A percentile compares a stretch with the other conserved stretches of the same genome.
These are phyloP conservation scores for Phytophthora megakarya DNA, from an alignment of 352 stramenopile genomes.

Conservation along the genomic window DNA sequence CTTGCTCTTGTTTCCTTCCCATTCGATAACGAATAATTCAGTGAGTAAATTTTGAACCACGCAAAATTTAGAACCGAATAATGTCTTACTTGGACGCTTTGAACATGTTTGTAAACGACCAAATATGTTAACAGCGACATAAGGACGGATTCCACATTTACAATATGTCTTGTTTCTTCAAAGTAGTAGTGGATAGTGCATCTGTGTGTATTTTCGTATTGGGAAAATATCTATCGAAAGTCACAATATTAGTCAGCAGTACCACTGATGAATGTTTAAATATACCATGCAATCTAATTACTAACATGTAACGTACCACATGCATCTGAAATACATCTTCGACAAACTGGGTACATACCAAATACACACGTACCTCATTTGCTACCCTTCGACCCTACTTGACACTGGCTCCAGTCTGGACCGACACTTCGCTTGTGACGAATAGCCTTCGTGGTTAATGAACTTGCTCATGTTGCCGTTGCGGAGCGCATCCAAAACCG, in stretches of 20 bases:
- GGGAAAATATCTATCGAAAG: too few species aligned
- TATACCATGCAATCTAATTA: background rate
- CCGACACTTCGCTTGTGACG: conserved; percentile 54
- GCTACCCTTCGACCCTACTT: conserved; percentile 1
- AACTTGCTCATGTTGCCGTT: conserved; percentile 94
- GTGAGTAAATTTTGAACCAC: too few species aligned
- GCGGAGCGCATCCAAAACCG: conserved; percentile 85
- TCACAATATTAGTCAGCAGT: conserved; percentile 9
- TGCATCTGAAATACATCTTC: background rate
- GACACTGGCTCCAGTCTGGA: conserved; percentile 58
- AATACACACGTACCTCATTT: conserved; percentile 15
- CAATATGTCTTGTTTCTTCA: too few species aligned
- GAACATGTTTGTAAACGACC: too few species aligned
- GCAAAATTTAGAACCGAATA: too few species aligned
- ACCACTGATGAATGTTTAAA: background rate
- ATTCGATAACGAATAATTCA: too few species aligned
- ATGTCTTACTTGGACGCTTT: too few species aligned
- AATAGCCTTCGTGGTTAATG: conserved; percentile 68
- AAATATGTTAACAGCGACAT: too few species aligned
- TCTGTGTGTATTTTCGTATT: too few species aligned
- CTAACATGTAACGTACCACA: conserved; percentile 13
- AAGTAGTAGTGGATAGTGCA: too few species aligned
- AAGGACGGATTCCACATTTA: too few species aligned
- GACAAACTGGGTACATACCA: background rate
- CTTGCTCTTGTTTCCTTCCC: conserved; percentile 94